Base-by-base conservation (phyloP, 2,329 filamentous ascomycete species). In the Graphium sp. region DNA sequence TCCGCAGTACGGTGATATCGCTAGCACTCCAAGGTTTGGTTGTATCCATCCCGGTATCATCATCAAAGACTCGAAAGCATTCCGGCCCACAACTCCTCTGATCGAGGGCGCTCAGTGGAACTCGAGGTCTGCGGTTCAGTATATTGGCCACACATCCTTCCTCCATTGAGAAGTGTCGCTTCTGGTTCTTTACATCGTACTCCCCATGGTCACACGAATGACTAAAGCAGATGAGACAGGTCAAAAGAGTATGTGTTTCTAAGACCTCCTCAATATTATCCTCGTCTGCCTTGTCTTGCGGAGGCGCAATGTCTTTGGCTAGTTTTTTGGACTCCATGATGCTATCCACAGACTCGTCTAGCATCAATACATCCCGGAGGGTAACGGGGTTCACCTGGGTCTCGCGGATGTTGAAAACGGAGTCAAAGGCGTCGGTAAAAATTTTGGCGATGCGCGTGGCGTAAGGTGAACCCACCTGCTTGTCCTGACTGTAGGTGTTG, bases 141-240 rank as follows among this genome's bases (percentile, higher is more conserved):
- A n/a, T n/a, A n/a, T n/a, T n/a, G n/a, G n/a, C n/a, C n/a, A n/a
- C n/a, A n/a, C n/a, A n/a, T 17, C 32, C 28, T 5, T 30, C 28
- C 21, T 61, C 57, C n/a, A 69, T 49, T 4, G 62, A 66, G 39
- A 70, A 64, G 4, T 58, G 62, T 19, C 60, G 55, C 38, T 67
- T 63, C 34, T 65, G 42, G 25, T 58, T 57, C 26, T 47, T 63
- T 28, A 62, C 59, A 31, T 66, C 61, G 29, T 68, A 70, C 30
- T 70, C 66, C 25, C 66, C 67, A 35, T 73, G 67, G 39, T 72
- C 67, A 34, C 67, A 73, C 9, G 66, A 68, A 41, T 71, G 61
- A 28, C 63, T 63, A 39, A 58, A 65, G 45, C 67, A 73, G 29
- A 70, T 60, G n/a, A 68, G 46, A 37, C 67, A 73, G 9, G 62